These are phyloP conservation scores for Misopates orontium DNA, from an alignment of 257 asterid genomes.

Conservation along the genomic window DNA sequence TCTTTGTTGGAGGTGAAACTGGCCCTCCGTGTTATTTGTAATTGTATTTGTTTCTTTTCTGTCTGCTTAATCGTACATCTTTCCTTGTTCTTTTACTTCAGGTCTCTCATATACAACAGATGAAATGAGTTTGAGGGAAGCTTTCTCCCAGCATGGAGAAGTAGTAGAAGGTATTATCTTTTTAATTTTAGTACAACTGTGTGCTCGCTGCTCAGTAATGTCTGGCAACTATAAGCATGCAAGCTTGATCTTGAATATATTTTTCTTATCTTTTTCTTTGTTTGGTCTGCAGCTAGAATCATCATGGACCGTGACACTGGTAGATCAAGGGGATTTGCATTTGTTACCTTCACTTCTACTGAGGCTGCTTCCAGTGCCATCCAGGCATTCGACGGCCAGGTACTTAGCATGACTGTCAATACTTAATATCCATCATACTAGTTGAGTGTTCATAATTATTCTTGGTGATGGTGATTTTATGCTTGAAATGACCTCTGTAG, in stretches of 20 bases:
- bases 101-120: conserved; percentile 82
- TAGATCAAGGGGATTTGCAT: conserved; percentile 89
- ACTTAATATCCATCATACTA: neutral
- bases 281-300: conserved; percentile 61
- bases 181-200: neutral
- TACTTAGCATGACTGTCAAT: conserved; percentile 20
- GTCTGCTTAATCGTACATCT: neutral
- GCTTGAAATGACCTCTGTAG: neutral
- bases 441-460: neutral
- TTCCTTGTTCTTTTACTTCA: conserved; percentile 29
- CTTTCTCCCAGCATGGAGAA: conserved; percentile 74
- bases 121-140: conserved; percentile 61
- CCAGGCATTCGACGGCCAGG: conserved; percentile 85
- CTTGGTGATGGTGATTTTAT: neutral
- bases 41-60: neutral
- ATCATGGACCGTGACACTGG: conserved; percentile 81
- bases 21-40: conserved; percentile 8
- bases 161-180: conserved; percentile 62
- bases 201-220: no score
- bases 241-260: neutral
- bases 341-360: conserved; percentile 63
- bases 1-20: conserved; percentile 81
- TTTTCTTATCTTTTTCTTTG: neutral
- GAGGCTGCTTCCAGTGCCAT: conserved; percentile 84
- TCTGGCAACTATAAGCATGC: no score